These are phyloP conservation scores for Phymatotrichopsis omnivora DNA, from an alignment of 2,329 filamentous ascomycete species.

Conservation along the genomic window DNA sequence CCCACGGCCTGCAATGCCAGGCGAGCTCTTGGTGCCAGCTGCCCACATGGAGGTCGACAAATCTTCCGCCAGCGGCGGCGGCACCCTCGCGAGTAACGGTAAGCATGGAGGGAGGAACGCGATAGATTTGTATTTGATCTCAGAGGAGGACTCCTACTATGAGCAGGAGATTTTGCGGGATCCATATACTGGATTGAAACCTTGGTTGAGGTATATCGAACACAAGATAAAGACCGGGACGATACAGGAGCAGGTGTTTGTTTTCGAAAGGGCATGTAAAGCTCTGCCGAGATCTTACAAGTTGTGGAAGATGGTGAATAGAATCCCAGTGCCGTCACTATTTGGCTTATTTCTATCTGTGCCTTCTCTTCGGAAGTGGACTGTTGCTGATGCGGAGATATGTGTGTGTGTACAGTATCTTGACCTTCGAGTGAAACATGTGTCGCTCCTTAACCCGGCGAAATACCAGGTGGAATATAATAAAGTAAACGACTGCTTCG, in stretches of 20 bases:
- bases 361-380: not conserved
- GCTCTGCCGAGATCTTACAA: slow-evolving; percentile 94
- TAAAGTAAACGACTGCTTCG: slow-evolving; percentile 92
- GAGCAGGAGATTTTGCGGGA: slow-evolving; percentile 91
- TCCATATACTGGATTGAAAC: slow-evolving; percentile 65
- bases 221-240: slow-evolving; percentile 84
- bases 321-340: slow-evolving; percentile 19
- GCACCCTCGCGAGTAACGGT: not conserved
- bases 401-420: slow-evolving; percentile 54
- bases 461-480: slow-evolving; percentile 69
- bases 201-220: slow-evolving; percentile 89
- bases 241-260: slow-evolving; percentile 72
- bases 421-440: slow-evolving; percentile 68
- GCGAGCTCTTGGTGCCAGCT: slow-evolving; percentile 37
- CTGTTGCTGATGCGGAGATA: slow-evolving; percentile 18
- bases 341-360: too few species aligned
- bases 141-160: slow-evolving; percentile 85
- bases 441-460: slow-evolving; percentile 72
- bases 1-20: slow-evolving; percentile 37
- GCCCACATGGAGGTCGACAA: slow-evolving; percentile 28
- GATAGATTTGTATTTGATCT: slow-evolving; percentile 36
- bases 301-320: slow-evolving; percentile 82
- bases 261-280: slow-evolving; percentile 80
- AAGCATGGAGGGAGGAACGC: too few species aligned
- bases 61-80: slow-evolving; percentile 1